Percentiles rank a stretch among this genome's conserved stretches.
These are phyloP conservation scores for Gastrolobium bilobum DNA, from an alignment of 306 rosid genomes.

Conservation along the genomic window DNA sequence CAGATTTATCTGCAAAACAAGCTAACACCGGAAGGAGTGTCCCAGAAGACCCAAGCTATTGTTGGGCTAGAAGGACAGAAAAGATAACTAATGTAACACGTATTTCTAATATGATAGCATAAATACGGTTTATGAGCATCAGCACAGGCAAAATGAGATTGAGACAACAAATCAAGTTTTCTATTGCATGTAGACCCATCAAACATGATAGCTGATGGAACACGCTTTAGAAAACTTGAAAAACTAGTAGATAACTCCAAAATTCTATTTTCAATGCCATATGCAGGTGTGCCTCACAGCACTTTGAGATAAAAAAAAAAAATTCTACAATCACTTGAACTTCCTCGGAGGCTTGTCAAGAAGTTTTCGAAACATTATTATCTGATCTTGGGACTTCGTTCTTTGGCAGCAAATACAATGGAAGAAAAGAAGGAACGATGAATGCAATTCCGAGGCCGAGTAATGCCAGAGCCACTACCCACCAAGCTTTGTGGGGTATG, in stretches of 20 bases:
- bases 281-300: slow-evolving; percentile 22
- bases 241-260: slow-evolving; percentile 21
- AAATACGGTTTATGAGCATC: neutral
- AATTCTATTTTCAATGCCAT: slow-evolving; percentile 18
- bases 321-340: slow-evolving; percentile 16
- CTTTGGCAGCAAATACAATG: slow-evolving; percentile 64
- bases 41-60: neutral
- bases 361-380: slow-evolving; percentile 58
- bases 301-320: slow-evolving; percentile 4
- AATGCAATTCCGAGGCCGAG: slow-evolving; percentile 74
- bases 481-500: slow-evolving; percentile 85
- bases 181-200: slow-evolving; percentile 2
- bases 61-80: neutral
- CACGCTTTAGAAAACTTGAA: neutral
- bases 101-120: slow-evolving; percentile 9
- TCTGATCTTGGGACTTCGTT: slow-evolving; percentile 43
- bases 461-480: slow-evolving; percentile 72
- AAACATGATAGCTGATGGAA: slow-evolving; percentile 15
- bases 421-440: slow-evolving; percentile 66
- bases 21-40: neutral
- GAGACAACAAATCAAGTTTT: slow-evolving; percentile 31
- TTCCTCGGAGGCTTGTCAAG: slow-evolving; percentile 44
- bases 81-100: neutral
- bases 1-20: neutral
- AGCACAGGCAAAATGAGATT: neutral